These are phyloP conservation scores for Gossypium sturtianum DNA, from an alignment of 345 rosid genomes.

Conservation along the genomic window DNA sequence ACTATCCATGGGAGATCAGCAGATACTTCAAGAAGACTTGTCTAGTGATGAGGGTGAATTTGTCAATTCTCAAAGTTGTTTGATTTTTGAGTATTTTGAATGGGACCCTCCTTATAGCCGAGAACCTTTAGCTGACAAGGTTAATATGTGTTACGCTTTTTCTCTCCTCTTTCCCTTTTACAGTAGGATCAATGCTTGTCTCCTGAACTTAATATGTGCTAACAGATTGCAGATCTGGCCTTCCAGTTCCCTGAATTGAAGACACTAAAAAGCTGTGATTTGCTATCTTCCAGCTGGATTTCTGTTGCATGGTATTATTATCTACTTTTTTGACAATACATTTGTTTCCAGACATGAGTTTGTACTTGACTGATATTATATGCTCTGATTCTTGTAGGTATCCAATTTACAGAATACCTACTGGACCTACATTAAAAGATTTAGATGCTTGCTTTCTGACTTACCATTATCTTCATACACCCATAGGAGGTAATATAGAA, in stretches of 20 bases:
- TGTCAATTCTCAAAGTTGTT: neutral
- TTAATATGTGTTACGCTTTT: constrained; percentile 14
- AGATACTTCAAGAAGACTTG: neutral
- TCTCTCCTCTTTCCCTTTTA: neutral
- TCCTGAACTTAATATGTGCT: neutral
- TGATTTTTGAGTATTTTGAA: neutral
- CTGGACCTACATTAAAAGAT: constrained; percentile 80
- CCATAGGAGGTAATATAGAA: constrained; percentile 40
- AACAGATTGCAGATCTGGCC: constrained; percentile 67
- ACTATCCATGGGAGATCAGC: constrained; percentile 39
- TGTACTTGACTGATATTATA: constrained; percentile 3
- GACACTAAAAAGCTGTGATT: constrained; percentile 52
- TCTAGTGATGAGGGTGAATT: neutral
- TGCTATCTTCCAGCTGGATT: constrained; percentile 47
- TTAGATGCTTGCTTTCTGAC: constrained; percentile 93
- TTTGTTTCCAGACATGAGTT: neutral
- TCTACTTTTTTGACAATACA: neutral
- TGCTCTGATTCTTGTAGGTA: constrained; percentile 39
- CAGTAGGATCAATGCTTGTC: neutral
- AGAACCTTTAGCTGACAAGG: constrained; percentile 92
- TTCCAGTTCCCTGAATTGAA: constrained; percentile 55
- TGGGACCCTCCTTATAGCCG: constrained; percentile 70
- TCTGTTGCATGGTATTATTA: constrained; percentile 77
- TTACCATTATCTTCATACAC: constrained; percentile 65
- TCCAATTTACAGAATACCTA: constrained; percentile 92